These are phyloP conservation scores for Cucurbita argyrosperma DNA, from an alignment of 306 rosid species.

Conservation along the genomic window DNA sequence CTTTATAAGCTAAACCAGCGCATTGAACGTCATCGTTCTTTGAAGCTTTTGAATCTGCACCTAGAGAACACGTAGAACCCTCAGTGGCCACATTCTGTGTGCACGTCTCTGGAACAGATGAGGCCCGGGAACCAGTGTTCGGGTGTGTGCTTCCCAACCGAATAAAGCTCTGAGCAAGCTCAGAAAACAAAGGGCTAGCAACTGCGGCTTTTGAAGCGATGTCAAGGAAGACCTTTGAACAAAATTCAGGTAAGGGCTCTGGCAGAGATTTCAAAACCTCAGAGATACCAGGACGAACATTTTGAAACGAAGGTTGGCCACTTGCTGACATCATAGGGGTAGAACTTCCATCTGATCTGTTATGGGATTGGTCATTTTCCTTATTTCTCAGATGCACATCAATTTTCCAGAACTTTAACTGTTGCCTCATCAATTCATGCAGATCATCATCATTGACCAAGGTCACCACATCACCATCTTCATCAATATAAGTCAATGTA, in stretches of 20 bases:
- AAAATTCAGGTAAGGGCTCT: slow-evolving; percentile 26
- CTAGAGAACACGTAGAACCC: slow-evolving; percentile 8
- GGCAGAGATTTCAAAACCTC: slow-evolving; percentile 38
- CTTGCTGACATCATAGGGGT: slow-evolving; percentile 26
- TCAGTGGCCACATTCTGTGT: slow-evolving; percentile 11
- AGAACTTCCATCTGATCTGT: slow-evolving; percentile 41
- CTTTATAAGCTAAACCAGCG: slow-evolving; percentile 17
- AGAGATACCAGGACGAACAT: slow-evolving; percentile 4
- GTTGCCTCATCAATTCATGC: slow-evolving; percentile 56
- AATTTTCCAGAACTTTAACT: slow-evolving; percentile 55
- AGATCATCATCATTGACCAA: slow-evolving; percentile 73
- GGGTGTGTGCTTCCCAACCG: slow-evolving; percentile 20
- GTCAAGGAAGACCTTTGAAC: slow-evolving; percentile 25
- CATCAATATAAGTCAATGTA: slow-evolving; percentile 56
- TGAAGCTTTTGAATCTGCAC: slow-evolving; percentile 7
- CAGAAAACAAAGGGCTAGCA: slow-evolving; percentile 25
- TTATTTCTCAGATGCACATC: slow-evolving; percentile 30
- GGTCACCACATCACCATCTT: slow-evolving; percentile 81
- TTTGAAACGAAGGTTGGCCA: neutral
- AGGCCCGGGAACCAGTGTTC: slow-evolving; percentile 17
- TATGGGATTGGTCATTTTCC: slow-evolving; percentile 16
- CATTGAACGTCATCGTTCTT: neutral
- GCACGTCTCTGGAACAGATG: slow-evolving; percentile 15
- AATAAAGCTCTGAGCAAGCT: slow-evolving; percentile 26
- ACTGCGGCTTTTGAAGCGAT: slow-evolving; percentile 25